These are phyloP conservation scores for Aegilops tauschii DNA, from an alignment of 176 grass and related monocot species.

Conservation along the genomic window DNA sequence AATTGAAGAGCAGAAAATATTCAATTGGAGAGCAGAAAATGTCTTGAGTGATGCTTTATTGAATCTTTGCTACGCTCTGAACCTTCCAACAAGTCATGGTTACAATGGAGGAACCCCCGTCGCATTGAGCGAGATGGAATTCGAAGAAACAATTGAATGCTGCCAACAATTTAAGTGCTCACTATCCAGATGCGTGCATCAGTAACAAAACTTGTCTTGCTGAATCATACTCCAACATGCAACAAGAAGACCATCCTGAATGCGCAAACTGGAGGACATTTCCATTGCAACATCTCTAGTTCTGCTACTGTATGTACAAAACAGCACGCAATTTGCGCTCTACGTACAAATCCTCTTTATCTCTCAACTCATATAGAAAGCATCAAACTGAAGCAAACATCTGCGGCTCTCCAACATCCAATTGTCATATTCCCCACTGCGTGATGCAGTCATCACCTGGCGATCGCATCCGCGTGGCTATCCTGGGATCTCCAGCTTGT, in stretches of 20 bases:
- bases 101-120: neutral
- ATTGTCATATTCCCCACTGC: neutral
- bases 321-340: neutral
- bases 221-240: neutral
- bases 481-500: no score
- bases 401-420: neutral
- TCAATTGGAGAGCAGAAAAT: neutral
- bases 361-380: neutral
- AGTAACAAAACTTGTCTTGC: neutral
- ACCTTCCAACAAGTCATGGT: neutral
- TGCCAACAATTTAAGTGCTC: neutral
- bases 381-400: neutral
- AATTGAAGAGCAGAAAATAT: no score
- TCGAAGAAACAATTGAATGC: neutral
- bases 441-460: no score
- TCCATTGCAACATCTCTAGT: neutral
- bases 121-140: neutral
- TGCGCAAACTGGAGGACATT: neutral
- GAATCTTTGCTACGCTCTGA: neutral
- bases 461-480: no score
- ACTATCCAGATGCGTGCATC: neutral
- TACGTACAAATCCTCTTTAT: neutral
- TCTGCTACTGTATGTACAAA: slow-evolving; percentile 15
- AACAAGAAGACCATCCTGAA: neutral
- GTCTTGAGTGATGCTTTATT: neutral